A percentile compares a stretch with the other conserved stretches of the same genome.
These are phyloP conservation scores for Mytilinidion resinicola DNA, from an alignment of 495 filamentous ascomycete species.

Conservation along the genomic window DNA sequence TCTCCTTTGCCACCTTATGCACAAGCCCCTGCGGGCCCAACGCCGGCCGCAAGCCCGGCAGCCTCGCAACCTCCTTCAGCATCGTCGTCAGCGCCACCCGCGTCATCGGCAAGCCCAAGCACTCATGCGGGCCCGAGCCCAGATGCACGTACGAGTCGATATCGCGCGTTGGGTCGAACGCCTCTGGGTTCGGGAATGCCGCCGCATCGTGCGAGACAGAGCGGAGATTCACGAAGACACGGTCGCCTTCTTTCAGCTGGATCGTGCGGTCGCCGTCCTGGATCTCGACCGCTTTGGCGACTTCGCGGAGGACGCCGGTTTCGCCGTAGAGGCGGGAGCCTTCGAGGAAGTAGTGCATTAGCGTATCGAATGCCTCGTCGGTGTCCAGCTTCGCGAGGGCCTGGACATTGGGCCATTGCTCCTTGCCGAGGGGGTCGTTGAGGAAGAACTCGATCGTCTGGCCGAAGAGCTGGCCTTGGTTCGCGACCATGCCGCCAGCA, in stretches of 20 bases:
- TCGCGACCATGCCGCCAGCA: slow-evolving; percentile 40
- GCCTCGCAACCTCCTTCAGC: slow-evolving; percentile 30
- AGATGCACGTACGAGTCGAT: slow-evolving; percentile 34
- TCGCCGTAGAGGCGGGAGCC: slow-evolving; percentile 32
- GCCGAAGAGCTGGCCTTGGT: slow-evolving; percentile 36
- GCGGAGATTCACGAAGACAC: slow-evolving; percentile 46
- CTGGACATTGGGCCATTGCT: slow-evolving; percentile 47
- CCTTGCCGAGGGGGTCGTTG: slow-evolving; percentile 35
- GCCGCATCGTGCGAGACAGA: slow-evolving; percentile 30
- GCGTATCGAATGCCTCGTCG: slow-evolving; percentile 31
- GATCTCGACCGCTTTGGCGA: slow-evolving; percentile 32
- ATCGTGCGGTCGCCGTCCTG: slow-evolving; percentile 41
- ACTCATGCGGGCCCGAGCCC: slow-evolving; percentile 31
- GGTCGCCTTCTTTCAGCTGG: slow-evolving; percentile 43
- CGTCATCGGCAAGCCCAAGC: slow-evolving; percentile 34
- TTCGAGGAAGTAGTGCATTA: slow-evolving; percentile 39
- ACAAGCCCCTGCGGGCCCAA: slow-evolving; percentile 32
- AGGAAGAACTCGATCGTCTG: slow-evolving; percentile 41
- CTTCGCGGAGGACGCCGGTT: slow-evolving; percentile 28
- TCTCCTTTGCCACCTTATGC: slow-evolving; percentile 28
- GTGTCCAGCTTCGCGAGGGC: slow-evolving; percentile 40
- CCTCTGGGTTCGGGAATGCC: slow-evolving; percentile 32
- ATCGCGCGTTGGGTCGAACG: slow-evolving; percentile 25
- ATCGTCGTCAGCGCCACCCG: slow-evolving; percentile 34
- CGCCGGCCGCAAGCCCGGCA: slow-evolving; percentile 29